These are phyloP conservation scores for Metschnikowia anglica DNA, from an alignment of 805 yeast genomes.

Conservation along the genomic window DNA sequence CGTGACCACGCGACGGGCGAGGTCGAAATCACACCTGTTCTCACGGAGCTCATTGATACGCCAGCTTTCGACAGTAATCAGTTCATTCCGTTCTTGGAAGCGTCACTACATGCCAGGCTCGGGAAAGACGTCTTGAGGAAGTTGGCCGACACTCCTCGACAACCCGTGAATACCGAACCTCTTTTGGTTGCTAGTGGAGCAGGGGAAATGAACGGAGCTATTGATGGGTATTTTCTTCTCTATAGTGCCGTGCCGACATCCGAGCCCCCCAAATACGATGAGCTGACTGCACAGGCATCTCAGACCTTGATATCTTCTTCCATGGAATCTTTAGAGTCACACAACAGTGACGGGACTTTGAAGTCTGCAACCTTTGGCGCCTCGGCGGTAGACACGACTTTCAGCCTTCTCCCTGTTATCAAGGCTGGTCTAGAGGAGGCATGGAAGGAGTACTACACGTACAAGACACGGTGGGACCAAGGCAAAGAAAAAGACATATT, in stretches of 20 bases:
- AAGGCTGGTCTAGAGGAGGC: conserved; percentile 64
- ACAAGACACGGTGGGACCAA: conserved; percentile 54
- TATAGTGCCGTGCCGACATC: conserved; percentile 67
- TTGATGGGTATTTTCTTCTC: conserved; percentile 72
- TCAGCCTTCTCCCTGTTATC: conserved; percentile 45
- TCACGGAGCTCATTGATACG: conserved; percentile 70
- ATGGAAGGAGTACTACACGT: conserved; percentile 65
- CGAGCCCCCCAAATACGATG: conserved; percentile 58
- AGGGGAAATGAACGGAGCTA: conserved; percentile 68
- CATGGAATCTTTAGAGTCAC: conserved; percentile 10
- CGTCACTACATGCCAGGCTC: conserved; percentile 61
- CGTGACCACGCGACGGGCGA: conserved; percentile 3
- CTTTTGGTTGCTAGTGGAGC: conserved; percentile 76
- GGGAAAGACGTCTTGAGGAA: conserved; percentile 59
- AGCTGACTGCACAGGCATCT: conserved; percentile 12
- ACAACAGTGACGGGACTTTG: conserved; percentile 10
- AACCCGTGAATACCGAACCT: conserved; percentile 64
- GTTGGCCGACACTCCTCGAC: conserved; percentile 60
- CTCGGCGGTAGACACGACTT: conserved; percentile 21
- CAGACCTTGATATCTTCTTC: conserved; percentile 3
- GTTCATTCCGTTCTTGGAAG: conserved; percentile 74
- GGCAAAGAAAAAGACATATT: conserved; percentile 70
- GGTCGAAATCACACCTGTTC: conserved; percentile 42
- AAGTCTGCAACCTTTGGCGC: conserved; percentile 6
- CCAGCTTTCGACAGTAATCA: conserved; percentile 67